Percentiles rank a stretch among this genome's conserved stretches.
phyloP scores from a whole-genome alignment of 495 filamentous ascomycete genomes.

The Thozetella sp. region DNA sequence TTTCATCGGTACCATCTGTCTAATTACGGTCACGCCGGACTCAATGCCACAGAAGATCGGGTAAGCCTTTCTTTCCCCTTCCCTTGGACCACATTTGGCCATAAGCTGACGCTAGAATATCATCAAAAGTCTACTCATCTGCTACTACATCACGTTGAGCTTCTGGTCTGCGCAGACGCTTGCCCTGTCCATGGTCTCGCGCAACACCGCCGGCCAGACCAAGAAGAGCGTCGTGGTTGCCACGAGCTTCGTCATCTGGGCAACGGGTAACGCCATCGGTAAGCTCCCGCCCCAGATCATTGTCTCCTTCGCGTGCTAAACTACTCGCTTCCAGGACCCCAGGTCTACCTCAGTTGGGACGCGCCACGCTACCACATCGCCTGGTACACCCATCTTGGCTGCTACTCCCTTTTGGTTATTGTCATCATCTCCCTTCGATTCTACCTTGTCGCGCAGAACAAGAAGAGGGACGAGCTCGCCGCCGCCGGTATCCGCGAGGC shows the following conservation, averaged over 20 bases:
- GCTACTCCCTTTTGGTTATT: conserved; percentile 49
- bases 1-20: conserved; percentile 57
- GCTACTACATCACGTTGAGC: conserved; percentile 57
- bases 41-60: conserved; percentile 46
- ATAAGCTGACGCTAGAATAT: too few relatives aligned
- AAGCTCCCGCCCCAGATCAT: neutral
- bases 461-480: conserved; percentile 43
- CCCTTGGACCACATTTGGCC: too few relatives aligned
- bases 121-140: conserved; percentile 55
- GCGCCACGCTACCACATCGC: conserved; percentile 54
- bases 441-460: conserved; percentile 47
- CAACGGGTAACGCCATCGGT: conserved; percentile 51
- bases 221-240: conserved; percentile 52
- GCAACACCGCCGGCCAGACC: conserved; percentile 57
- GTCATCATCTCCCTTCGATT: conserved; percentile 47
- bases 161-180: conserved; percentile 61
- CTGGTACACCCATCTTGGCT: conserved; percentile 56
- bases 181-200: conserved; percentile 49
- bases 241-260: conserved; percentile 51
- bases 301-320: neutral
- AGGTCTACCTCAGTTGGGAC: conserved; percentile 53
- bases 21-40: conserved; percentile 51
- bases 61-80: too few relatives aligned
- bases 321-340: conserved; percentile 31
- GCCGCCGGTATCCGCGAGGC: conserved; percentile 39